Evolutionary conservation across 768 basidiomycete species (phyloP).

Genomic region (Tulasnella sp.): DNA sequence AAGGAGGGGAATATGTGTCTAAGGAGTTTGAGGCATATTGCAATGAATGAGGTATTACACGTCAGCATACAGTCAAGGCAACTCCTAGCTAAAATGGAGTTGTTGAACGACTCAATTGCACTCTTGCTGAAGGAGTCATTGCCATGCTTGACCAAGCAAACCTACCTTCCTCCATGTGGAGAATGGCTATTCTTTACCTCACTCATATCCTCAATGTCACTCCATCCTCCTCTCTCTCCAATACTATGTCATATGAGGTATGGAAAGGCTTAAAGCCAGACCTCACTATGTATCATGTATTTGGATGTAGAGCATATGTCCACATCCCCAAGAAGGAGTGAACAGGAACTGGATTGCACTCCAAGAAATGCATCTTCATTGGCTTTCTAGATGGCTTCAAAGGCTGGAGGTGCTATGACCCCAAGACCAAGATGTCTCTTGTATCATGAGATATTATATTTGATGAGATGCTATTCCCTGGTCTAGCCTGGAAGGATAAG

Average conservation of each 20-base stretch:
- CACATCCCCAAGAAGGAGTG: slow-evolving; percentile 27
- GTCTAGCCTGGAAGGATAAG: not conserved
- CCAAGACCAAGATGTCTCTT: not conserved
- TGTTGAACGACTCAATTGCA: slow-evolving; percentile 15
- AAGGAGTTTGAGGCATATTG: not conserved
- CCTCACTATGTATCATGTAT: slow-evolving; percentile 28
- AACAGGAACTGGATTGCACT: not conserved
- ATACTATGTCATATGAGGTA: slow-evolving; percentile 16
- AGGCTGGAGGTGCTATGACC: slow-evolving; percentile 1
- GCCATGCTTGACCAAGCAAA: slow-evolving; percentile 1
- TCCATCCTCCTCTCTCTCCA: not conserved
- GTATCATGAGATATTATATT: not conserved
- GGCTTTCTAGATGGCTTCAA: not conserved
- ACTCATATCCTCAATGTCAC: slow-evolving; percentile 1
- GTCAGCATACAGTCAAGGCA: slow-evolving; percentile 11
- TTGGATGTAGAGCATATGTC: slow-evolving; percentile 32
- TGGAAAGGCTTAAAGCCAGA: slow-evolving; percentile 14
- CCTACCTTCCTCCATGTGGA: not conserved
- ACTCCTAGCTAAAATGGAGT: slow-evolving; percentile 18
- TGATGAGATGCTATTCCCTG: not conserved
- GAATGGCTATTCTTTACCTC: not conserved
- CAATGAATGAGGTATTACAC: slow-evolving; percentile 8
- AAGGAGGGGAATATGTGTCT: slow-evolving; percentile 18
- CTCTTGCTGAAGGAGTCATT: not conserved
- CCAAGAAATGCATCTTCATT: not conserved